Evolutionary conservation across 2,329 filamentous ascomycete genomes (phyloP), one percentile per base, ranked within the genome.

Genomic region (Salinomyces thailandicus): DNA sequence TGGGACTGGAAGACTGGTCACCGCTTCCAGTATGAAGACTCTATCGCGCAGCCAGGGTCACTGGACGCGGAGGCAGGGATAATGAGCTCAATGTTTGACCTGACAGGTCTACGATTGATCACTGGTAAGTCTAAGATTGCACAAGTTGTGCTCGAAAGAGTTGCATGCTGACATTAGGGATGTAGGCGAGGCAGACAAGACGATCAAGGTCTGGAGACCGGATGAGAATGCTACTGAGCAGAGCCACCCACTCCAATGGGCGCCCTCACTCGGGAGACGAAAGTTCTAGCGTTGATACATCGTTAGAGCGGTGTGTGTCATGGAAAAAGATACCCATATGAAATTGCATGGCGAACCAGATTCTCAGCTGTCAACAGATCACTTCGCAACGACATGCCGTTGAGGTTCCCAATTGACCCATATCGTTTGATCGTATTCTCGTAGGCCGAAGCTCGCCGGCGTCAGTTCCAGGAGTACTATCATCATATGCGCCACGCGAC

Each of bases 1-100:
- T 98, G 87, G 83, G 93, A 98, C 60, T 98, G 91, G 91, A 96
- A 96, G 65, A 83, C 86, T 0, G 91, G 93, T 0, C 77, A 98
- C 58, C 74, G 82, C 32, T 98, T 91, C 66, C 91, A 98, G 62
- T 75, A 77, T 6, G 72, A 89, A 9, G 87, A 98, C 50, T 93
- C 85, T 3, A 85, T 85, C 5, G 91, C 91, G 1, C 91, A 98
- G 59, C 91, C 91, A 0, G 91, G 91, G 33, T 93, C 84, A 13
- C 67, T 98, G 16, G 87, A 96, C 52, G 91, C 91, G 5, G 91
- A 98, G 63, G 80, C 85, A 5, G 93, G 93, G 36, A 77, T 98
- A 49, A 94, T 98, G 81, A 85, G 82, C 55, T 86, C 84, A 11
- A 94, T 81, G 0, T 98, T 93, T 56, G 91, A 98, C 55, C 75